Conservation (phyloP, 345 rosid species). For the Eucalyptus lansdowneana region DNA sequence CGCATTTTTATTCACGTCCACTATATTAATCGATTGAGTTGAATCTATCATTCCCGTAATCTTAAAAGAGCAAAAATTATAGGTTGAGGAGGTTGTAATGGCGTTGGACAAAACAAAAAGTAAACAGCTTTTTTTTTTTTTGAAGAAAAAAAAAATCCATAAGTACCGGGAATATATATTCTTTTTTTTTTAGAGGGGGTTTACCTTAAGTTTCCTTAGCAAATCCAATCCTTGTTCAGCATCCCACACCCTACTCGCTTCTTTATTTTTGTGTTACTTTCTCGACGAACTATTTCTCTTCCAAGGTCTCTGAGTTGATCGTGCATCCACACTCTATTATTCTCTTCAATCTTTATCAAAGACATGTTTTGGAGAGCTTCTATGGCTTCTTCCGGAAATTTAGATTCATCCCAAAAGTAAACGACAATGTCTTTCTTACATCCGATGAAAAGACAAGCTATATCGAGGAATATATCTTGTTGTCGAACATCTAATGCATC, state of each 20-base stretch:
- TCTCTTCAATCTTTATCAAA: rapidly evolving
- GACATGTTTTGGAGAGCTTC: not conserved
- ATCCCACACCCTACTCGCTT: too few relatives aligned
- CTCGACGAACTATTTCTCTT: rapidly evolving
- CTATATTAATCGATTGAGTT: too few relatives aligned
- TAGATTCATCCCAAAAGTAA: not conserved
- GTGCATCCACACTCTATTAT: rapidly evolving
- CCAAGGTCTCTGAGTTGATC: too few relatives aligned
- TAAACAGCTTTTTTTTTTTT: rapidly evolving
- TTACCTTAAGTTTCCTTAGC: rapidly evolving
- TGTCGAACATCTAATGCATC: not conserved
- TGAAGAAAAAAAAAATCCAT: rapidly evolving
- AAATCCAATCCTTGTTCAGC: rapidly evolving
- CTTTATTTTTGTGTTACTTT: too few relatives aligned
- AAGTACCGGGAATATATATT: rapidly evolving
- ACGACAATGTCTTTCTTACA: rapidly evolving
- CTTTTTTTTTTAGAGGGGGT: too few relatives aligned
- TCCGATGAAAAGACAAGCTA: not conserved
- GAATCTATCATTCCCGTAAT: too few relatives aligned
- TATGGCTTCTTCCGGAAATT: not conserved
- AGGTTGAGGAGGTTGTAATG: too few relatives aligned
- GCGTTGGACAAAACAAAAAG: rapidly evolving
- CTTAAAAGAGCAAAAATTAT: too few relatives aligned
- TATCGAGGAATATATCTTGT: too few relatives aligned
- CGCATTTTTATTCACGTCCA: too few relatives aligned